Percentiles rank a stretch among this genome's conserved stretches.
These are phyloP conservation scores for Exophiala sp. DNA, from an alignment of 2,329 filamentous ascomycete genomes.

Conservation along the genomic window DNA sequence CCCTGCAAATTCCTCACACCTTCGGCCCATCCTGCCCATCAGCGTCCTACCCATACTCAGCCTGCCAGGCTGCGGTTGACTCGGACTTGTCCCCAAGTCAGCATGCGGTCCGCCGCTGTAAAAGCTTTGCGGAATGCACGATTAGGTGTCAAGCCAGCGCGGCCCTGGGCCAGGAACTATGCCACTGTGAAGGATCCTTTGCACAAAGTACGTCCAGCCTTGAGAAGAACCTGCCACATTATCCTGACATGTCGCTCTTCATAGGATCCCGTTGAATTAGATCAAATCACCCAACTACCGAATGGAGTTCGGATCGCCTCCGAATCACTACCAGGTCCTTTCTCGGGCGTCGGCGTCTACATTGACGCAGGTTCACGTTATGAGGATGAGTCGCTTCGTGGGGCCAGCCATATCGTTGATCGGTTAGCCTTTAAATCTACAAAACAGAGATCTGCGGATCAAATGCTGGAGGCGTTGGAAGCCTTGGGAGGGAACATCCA, in stretches of 20 bases:
- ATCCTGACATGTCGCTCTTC: not conserved
- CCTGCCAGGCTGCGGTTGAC: not conserved
- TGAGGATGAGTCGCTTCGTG: conserved; percentile 76
- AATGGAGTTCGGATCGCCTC: conserved; percentile 95
- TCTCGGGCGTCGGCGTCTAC: conserved; percentile 91
- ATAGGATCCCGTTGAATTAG: conserved; percentile 78
- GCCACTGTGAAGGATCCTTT: conserved; percentile 25
- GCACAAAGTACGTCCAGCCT: conserved; percentile 21
- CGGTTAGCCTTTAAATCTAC: conserved; percentile 91
- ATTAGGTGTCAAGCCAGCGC: conserved; percentile 11
- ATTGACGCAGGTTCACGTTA: conserved; percentile 92
- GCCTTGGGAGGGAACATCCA: conserved; percentile 91
- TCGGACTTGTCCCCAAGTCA: conserved; percentile 5
- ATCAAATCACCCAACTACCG: conserved; percentile 77
- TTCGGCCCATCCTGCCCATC: not conserved
- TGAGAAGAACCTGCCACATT: not conserved
- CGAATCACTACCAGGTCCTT: conserved; percentile 87
- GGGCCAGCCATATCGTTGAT: conserved; percentile 94
- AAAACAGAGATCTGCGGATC: conserved; percentile 62
- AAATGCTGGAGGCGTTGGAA: conserved; percentile 84
- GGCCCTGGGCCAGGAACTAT: conserved; percentile 21
- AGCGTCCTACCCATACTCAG: not conserved
- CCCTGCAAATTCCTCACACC: no score
- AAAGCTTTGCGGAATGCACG: conserved; percentile 23
- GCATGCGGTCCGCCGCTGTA: conserved; percentile 24